Base-by-base conservation (phyloP, 2,329 filamentous ascomycete genomes). In the Lecanicillium sp. region DNA sequence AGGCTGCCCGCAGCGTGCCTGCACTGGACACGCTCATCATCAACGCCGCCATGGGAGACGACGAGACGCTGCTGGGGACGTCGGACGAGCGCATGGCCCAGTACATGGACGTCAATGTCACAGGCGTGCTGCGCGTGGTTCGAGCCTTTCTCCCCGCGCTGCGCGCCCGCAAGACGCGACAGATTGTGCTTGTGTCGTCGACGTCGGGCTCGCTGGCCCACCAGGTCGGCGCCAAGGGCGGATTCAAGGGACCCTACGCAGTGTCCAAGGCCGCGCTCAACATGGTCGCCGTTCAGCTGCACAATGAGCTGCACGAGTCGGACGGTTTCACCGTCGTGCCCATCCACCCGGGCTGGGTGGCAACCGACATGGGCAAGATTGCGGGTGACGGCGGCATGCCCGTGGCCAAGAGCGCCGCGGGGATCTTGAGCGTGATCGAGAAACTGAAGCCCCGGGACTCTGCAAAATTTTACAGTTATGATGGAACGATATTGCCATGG, bases 21-120 rank as follows among this genome's bases (percentile, higher is more conserved):
- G 36, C 42, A 15, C 41, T 50, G 17, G 48, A 50, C 48, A 50
- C 48, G 15, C 48, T 50, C 42, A 46, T 50, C 24, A 23, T 50
- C 30, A 46, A 50, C 24, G 48, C 42, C 21, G 43, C 48, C 20
- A 29, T 46, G 9, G 48, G 43, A 14, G 21, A 45, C 17, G 42
- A 46, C 17, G 48, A 41, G 27, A 24, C 4, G 12, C 36, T 46
- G 23, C 30, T 45, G 21, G 36, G 17, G 5, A 41, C 42, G 12
- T 41, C 48, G 2, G 48, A 50, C 12, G 48, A 46, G 36, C 42
- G 48, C 36, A 35, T 41, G 48, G 37, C 29, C 8, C 7, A 36
- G 35, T 50, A 50, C 41, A 33, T 50, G 32, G 41, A 50, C 29
- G 36, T 50, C 29, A 42, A 46, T 24, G 48, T 46, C 7, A 37